phyloP scores from a whole-genome alignment of 2,329 filamentous ascomycete species.

The Trichoderma sp. region DNA sequence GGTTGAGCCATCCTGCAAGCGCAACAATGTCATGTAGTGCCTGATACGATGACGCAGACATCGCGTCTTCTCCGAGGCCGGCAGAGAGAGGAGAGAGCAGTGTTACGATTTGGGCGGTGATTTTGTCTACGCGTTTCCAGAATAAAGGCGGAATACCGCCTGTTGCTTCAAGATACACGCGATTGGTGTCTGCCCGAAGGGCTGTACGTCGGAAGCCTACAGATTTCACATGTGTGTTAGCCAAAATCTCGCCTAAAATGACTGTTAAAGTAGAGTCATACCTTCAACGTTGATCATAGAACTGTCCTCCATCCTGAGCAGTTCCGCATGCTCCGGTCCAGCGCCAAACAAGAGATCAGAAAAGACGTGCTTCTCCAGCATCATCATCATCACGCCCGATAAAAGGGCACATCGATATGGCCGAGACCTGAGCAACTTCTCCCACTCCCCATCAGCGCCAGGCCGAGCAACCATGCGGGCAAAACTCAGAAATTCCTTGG shows the following conservation, averaged over 20 bases:
- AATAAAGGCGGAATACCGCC: conserved; percentile 28
- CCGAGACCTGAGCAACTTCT: conserved; percentile 26
- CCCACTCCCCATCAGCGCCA: conserved; percentile 29
- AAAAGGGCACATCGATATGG: conserved; percentile 28
- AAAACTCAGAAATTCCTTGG: conserved; percentile 27
- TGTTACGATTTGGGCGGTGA: conserved; percentile 25
- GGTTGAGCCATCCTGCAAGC: conserved; percentile 32
- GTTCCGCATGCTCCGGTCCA: conserved; percentile 24
- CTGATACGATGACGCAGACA: conserved; percentile 25
- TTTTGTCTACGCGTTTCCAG: conserved; percentile 32
- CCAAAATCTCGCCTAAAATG: background rate
- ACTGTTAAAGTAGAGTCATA: conserved; percentile 6
- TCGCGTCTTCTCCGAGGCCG: conserved; percentile 21
- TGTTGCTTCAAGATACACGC: conserved; percentile 25
- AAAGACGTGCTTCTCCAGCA: conserved; percentile 30
- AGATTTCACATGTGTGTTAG: background rate
- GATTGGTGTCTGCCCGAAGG: conserved; percentile 28
- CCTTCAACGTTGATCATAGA: conserved; percentile 30
- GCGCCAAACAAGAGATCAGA: conserved; percentile 34
- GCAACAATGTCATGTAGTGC: conserved; percentile 31
- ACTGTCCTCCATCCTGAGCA: conserved; percentile 26
- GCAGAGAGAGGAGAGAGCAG: conserved; percentile 29
- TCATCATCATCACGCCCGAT: conserved; percentile 30
- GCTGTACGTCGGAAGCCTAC: conserved; percentile 32
- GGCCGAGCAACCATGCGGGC: conserved; percentile 30